Evolutionary conservation across 176 grass and related monocot genomes (phyloP).

Genomic region (Triticum timopheevii): DNA sequence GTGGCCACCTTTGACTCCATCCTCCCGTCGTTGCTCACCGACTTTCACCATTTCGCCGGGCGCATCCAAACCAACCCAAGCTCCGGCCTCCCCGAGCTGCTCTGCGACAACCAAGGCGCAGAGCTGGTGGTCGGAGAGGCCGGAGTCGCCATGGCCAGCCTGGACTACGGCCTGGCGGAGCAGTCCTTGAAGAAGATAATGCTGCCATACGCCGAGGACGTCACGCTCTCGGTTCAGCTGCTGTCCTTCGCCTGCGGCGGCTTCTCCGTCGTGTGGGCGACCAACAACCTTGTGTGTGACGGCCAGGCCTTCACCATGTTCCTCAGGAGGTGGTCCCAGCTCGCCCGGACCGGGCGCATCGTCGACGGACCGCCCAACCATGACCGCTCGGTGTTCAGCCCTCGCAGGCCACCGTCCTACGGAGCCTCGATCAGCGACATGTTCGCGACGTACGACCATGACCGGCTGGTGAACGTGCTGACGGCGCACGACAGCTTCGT

Average conservation of each 20-base stretch:
- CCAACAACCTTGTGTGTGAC: conserved; percentile 38
- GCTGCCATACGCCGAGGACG: conserved; percentile 21
- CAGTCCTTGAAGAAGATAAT: conserved; percentile 7
- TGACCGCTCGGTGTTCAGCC: conserved; percentile 40
- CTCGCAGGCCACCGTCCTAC: conserved; percentile 15
- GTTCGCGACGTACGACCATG: not conserved
- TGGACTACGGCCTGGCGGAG: conserved; percentile 23
- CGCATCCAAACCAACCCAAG: not conserved
- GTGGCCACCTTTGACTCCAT: not conserved
- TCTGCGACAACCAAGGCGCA: conserved; percentile 11
- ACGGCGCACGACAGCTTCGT: conserved; percentile 5
- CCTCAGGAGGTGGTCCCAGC: conserved; percentile 29
- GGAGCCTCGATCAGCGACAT: not conserved
- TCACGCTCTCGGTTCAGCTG: conserved; percentile 50
- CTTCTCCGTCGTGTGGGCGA: conserved; percentile 50
- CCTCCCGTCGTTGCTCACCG: conserved; percentile 28
- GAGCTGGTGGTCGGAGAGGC: conserved; percentile 44
- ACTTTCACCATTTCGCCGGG: conserved; percentile 31
- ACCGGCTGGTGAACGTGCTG: conserved; percentile 33
- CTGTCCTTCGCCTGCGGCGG: conserved; percentile 40
- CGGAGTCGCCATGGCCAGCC: conserved; percentile 7
- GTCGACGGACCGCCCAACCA: conserved; percentile 22
- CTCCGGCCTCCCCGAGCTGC: not conserved
- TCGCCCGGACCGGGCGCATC: conserved; percentile 13
- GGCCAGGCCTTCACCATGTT: conserved; percentile 14